A percentile compares a stretch with the other conserved stretches of the same genome.
Conservation (phyloP, 2,329 filamentous ascomycete species). For the Kalaharituber pfeilii region DNA sequence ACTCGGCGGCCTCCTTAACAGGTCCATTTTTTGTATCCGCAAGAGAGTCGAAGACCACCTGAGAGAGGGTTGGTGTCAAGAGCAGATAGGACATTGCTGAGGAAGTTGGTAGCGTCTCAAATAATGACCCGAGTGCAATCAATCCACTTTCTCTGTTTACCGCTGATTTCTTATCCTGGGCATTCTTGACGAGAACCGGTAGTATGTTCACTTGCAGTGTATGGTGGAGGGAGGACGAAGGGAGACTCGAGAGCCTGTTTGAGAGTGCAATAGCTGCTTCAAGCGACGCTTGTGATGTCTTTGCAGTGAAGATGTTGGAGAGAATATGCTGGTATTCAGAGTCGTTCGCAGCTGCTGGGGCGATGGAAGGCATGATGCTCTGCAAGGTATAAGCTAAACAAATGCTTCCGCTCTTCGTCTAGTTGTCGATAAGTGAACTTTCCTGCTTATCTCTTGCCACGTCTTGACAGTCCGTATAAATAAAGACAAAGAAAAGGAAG, state of each 20-base stretch:
- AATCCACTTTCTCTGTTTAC: conserved; percentile 75
- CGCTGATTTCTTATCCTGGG: conserved; percentile 83
- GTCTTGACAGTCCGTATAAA: too few relatives aligned
- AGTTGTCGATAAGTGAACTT: not conserved
- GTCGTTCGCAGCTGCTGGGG: conserved; percentile 33
- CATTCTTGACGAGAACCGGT: conserved; percentile 45
- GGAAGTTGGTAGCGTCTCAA: conserved; percentile 52
- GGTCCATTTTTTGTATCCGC: conserved; percentile 80
- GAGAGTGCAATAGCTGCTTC: conserved; percentile 46
- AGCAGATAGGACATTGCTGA: conserved; percentile 16
- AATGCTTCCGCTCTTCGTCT: not conserved
- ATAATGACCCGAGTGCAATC: conserved; percentile 82
- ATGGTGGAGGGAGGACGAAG: conserved; percentile 38
- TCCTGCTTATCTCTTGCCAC: not conserved
- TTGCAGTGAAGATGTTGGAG: conserved; percentile 49
- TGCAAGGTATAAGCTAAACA: not conserved
- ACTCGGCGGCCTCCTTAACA: conserved; percentile 81
- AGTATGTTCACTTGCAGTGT: conserved; percentile 39
- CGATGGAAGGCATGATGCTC: conserved; percentile 2
- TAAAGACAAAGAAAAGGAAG: not conserved
- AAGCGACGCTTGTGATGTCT: conserved; percentile 51
- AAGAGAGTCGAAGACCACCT: conserved; percentile 70
- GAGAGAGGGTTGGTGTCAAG: conserved; percentile 48
- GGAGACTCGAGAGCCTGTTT: conserved; percentile 34
- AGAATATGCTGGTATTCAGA: conserved; percentile 46